Conservation (phyloP, 2,329 filamentous ascomycete species). For the Ophiobolus disseminans region DNA sequence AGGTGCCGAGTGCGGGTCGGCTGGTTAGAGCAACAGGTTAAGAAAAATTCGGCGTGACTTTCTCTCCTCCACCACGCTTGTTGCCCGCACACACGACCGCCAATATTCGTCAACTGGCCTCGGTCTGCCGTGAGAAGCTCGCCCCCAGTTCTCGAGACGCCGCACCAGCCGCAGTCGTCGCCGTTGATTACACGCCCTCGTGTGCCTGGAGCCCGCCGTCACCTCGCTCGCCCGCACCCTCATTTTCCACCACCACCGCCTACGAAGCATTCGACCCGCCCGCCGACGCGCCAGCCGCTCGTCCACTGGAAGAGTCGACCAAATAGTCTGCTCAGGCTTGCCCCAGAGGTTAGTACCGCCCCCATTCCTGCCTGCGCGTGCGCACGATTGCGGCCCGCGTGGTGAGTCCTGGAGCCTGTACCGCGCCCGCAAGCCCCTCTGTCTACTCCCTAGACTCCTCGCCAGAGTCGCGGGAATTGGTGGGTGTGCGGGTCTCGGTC, state of each 20-base stretch:
- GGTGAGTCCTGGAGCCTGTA: slow-evolving; percentile 19
- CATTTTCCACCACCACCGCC: slow-evolving; percentile 13
- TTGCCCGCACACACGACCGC: slow-evolving; percentile 42
- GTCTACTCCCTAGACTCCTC: background rate
- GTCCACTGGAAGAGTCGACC: slow-evolving; percentile 8
- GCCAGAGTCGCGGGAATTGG: too few species aligned
- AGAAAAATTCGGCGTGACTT: slow-evolving; percentile 29
- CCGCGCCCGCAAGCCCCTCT: slow-evolving; percentile 4
- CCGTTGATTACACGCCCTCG: slow-evolving; percentile 26
- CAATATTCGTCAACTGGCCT: slow-evolving; percentile 40
- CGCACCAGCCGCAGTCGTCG: slow-evolving; percentile 32
- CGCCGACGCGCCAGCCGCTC: slow-evolving; percentile 14
- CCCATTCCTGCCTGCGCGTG: slow-evolving; percentile 15
- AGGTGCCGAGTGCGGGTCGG: slow-evolving; percentile 21
- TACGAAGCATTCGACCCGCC: slow-evolving; percentile 10
- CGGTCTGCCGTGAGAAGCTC: slow-evolving; percentile 34
- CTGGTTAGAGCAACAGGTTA: slow-evolving; percentile 18
- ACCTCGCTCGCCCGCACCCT: slow-evolving; percentile 26
- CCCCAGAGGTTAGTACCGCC: slow-evolving; percentile 37
- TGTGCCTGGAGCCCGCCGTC: slow-evolving; percentile 39
- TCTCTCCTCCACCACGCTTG: slow-evolving; percentile 34
- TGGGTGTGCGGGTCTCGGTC: background rate
- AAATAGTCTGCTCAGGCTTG: slow-evolving; percentile 17
- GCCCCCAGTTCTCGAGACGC: slow-evolving; percentile 32
- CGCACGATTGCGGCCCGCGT: slow-evolving; percentile 20